Conservation (phyloP, 305 asterid species). For the Euphrasia arctica region DNA sequence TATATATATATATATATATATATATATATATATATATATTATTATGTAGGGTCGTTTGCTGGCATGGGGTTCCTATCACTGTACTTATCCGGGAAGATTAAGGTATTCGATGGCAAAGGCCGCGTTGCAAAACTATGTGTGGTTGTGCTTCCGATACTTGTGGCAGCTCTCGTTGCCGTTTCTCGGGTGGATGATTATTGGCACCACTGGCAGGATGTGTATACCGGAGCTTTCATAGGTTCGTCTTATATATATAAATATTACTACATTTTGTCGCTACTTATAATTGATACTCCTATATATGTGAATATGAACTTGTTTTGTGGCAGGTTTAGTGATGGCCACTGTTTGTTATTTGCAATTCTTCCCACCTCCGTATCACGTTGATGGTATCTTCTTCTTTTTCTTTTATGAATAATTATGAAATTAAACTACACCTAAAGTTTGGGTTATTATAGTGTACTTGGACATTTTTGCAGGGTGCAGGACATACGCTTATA, state of each 20-base stretch:
- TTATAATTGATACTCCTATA: too few species aligned
- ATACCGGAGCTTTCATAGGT: slow-evolving; percentile 44
- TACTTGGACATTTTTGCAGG: not conserved
- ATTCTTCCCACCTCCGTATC: not conserved
- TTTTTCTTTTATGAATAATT: not conserved
- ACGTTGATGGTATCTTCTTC: not conserved
- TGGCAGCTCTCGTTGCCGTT: slow-evolving; percentile 45
- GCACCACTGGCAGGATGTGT: slow-evolving; percentile 70
- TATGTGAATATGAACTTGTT: not conserved
- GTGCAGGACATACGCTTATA: not conserved
- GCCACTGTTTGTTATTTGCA: not conserved
- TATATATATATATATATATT: too few species aligned
- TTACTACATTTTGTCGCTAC: not conserved
- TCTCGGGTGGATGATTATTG: slow-evolving; percentile 71
- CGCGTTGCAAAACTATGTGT: slow-evolving; percentile 53
- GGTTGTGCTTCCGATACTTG: slow-evolving; percentile 39
- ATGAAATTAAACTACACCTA: too few species aligned
- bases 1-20: too few species aligned
- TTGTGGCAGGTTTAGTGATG: not conserved
- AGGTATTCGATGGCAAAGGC: slow-evolving; percentile 48
- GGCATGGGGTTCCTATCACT: slow-evolving; percentile 47
- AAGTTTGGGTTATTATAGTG: too few species aligned
- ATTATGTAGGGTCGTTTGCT: slow-evolving; percentile 52
- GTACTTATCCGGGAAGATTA: slow-evolving; percentile 53
- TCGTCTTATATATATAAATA: too few species aligned